Base-by-base conservation (phyloP, 352 stramenopile genomes). In the Globisporangium rhizosaccharum region DNA sequence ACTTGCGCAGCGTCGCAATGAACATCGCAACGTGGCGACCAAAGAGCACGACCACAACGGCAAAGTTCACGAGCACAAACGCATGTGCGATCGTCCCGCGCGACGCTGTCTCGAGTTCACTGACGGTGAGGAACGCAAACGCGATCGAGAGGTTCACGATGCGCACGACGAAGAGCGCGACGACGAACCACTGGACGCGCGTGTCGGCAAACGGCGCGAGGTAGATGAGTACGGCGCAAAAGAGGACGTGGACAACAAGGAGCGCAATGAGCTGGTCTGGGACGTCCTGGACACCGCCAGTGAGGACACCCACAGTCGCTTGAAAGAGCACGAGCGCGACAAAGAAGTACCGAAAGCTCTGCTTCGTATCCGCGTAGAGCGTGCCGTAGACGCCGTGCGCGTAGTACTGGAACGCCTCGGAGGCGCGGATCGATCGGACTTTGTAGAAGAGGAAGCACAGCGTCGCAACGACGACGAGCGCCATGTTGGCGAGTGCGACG, bases 341-440 rank as follows among this genome's bases (percentile, higher is more conserved):
- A 53, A 89, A 88, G 51, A 88, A 90, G 53, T 83, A 85, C 0
- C 83, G 80, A 45, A 77, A 73, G 17, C 59, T 42, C 53, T 76
- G 75, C 51, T 76, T 84, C 8, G 61, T 66, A 51, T 82, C 73
- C 1, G 71, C 78, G 51, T 90, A 92, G 9, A 92, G 66, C 20
- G 76, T 69, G 0, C 80, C 82, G 59, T 75, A 86, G 2, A 82
- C 53, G 28, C 75, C 70, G 18, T 84, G 72, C 55, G 85, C 61
- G 44, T 73, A 64, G 57, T 75, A 85, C 17, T 72, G 59, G 54
- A 85, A 78, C 15, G 77, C 68, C 9, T 74, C 59, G 12, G 69
- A 67, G 8, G 67, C 61, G 6, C 68, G 65, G 17, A 82, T 73
- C 15, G 54, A 56, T 26, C 69, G 66, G 23, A 92, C 70, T 25